Conservation (phyloP, 352 stramenopile genomes). For the Pythium insidiosum region DNA sequence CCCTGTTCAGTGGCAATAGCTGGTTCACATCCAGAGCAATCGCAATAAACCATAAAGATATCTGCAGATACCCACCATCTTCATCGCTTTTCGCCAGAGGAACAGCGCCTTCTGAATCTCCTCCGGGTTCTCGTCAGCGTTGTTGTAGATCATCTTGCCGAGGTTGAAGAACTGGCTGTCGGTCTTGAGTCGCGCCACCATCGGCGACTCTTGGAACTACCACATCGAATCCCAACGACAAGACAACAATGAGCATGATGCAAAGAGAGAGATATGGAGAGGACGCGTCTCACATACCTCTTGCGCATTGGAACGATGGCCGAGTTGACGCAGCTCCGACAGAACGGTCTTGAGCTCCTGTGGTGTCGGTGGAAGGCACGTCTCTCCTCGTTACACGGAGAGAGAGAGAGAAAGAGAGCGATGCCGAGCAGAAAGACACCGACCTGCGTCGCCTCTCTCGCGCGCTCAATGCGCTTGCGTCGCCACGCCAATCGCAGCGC, state of each 20-base stretch:
- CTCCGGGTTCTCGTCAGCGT: constrained; percentile 39
- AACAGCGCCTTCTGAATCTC: constrained; percentile 71
- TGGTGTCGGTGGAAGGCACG: too few species aligned
- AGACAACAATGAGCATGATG: neutral
- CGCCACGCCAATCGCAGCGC: constrained; percentile 25
- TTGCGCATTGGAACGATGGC: constrained; percentile 39
- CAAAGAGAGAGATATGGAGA: neutral
- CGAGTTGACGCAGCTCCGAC: constrained; percentile 39
- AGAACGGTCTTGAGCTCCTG: constrained; percentile 61
- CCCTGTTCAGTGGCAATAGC: constrained; percentile 30
- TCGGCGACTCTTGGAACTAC: constrained; percentile 58
- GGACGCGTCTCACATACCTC: constrained; percentile 19
- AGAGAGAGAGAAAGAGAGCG: too few species aligned
- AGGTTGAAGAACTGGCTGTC: constrained; percentile 60
- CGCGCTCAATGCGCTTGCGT: constrained; percentile 26
- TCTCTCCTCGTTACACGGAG: too few species aligned
- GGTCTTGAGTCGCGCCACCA: constrained; percentile 44
- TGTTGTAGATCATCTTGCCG: constrained; percentile 83
- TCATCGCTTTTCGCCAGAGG: constrained; percentile 77
- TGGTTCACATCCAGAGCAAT: too few species aligned
- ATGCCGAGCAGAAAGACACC: too few species aligned
- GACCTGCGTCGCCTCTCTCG: constrained; percentile 37
- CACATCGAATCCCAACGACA: neutral
- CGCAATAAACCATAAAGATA: neutral
- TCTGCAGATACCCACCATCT: constrained; percentile 26